Percentiles rank a stretch among this genome's conserved stretches.
phyloP scores from a whole-genome alignment of 148 eudicot species.

The Cornus kousa region DNA sequence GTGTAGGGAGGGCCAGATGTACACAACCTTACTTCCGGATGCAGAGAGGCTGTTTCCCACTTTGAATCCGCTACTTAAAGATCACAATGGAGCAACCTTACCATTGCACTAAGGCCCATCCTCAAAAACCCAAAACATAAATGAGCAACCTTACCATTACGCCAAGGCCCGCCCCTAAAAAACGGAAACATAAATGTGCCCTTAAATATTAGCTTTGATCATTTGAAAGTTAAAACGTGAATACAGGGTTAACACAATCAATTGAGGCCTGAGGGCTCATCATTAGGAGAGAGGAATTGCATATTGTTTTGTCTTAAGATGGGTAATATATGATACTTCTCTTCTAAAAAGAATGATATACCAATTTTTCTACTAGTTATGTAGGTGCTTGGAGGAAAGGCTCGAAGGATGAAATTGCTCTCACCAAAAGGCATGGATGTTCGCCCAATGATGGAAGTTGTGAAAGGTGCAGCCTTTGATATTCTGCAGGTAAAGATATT shows the following conservation, averaged over 20 bases:
- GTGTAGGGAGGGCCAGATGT: no score
- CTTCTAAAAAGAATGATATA: not conserved
- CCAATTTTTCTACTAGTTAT: constrained; percentile 13
- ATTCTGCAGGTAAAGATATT: constrained; percentile 67
- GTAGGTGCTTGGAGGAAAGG: constrained; percentile 87
- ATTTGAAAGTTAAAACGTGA: not conserved
- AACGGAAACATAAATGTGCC: no score
- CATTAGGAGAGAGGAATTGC: not conserved
- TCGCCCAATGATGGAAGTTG: constrained; percentile 99
- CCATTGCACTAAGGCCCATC: no score
- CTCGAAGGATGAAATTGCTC: constrained; percentile 79
- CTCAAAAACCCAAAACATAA: no score
- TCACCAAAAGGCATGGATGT: constrained; percentile 86
- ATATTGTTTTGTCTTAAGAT: constrained; percentile 7
- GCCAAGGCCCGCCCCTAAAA: no score
- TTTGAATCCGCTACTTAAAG: no score
- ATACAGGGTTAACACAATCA: not conserved
- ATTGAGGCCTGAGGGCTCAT: not conserved
- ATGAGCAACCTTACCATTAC: no score
- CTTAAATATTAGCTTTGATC: not conserved
- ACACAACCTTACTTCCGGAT: no score
- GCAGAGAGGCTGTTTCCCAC: no score
- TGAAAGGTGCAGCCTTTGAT: constrained; percentile 83
- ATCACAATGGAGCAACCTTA: no score
- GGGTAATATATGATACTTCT: not conserved